Conservation (phyloP, 1,284 basidiomycete species). For the Ceratobasidium sp. region DNA sequence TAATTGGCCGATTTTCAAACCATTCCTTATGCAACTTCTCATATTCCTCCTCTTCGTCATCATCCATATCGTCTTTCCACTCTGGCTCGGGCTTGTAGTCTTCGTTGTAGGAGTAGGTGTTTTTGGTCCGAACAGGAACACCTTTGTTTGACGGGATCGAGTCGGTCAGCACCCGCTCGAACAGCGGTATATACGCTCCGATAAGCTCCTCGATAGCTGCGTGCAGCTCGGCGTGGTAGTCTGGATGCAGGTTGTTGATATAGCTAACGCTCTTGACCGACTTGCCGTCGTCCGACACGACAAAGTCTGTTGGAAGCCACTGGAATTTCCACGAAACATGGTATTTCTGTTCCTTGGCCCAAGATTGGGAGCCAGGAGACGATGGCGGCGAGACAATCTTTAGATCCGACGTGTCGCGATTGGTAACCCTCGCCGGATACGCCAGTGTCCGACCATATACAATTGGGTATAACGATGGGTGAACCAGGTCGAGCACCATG, state of each 20-base stretch:
- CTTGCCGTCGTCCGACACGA: constrained; percentile 50
- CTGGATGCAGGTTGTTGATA: constrained; percentile 61
- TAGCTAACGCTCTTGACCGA: constrained; percentile 51
- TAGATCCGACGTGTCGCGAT: too few species aligned
- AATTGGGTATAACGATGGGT: too few species aligned
- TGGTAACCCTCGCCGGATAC: too few species aligned
- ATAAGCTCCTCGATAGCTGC: constrained; percentile 50
- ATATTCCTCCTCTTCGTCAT: constrained; percentile 16
- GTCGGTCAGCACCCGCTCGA: constrained; percentile 59
- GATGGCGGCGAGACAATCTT: too few species aligned
- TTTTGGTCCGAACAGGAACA: constrained; percentile 15
- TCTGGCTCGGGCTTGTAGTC: constrained; percentile 13
- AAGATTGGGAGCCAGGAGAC: too few species aligned
- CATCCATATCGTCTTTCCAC: background rate
- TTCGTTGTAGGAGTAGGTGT: background rate
- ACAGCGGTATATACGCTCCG: constrained; percentile 53
- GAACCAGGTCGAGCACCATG: too few species aligned
- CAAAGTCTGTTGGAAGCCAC: constrained; percentile 62
- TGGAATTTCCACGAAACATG: constrained; percentile 52
- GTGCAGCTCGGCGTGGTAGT: constrained; percentile 51
- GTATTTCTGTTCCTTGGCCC: background rate
- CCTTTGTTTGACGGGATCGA: constrained; percentile 56
- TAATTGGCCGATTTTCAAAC: constrained; percentile 38
- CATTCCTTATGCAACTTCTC: constrained; percentile 22
- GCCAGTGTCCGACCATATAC: too few species aligned